phyloP scores from a whole-genome alignment of 305 asterid species.

The Solanum hybrid region DNA sequence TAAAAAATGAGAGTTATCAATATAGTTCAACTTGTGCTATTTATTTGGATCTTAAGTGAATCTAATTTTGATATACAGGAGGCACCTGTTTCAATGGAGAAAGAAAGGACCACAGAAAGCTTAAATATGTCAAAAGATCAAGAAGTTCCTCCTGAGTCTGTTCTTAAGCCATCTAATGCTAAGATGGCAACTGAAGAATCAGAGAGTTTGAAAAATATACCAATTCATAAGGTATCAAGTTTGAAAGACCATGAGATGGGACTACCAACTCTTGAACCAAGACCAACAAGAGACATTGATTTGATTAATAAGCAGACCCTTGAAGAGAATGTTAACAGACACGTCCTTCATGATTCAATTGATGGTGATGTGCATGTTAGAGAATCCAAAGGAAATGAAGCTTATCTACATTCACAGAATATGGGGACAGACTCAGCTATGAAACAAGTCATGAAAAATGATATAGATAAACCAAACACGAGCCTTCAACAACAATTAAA shows the following conservation, averaged over 20 bases:
- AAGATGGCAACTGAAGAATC: slow-evolving; percentile 3
- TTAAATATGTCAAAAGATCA: slow-evolving; percentile 26
- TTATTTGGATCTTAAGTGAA: neutral
- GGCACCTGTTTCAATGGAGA: slow-evolving; percentile 17
- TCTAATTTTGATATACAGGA: slow-evolving; percentile 31
- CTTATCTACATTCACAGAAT: slow-evolving; percentile 21
- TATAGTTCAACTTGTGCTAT: neutral
- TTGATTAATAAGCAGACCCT: slow-evolving; percentile 16
- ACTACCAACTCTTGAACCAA: slow-evolving; percentile 19
- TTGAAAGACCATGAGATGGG: slow-evolving; percentile 2
- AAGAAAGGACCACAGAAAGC: slow-evolving; percentile 16
- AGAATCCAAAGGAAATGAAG: slow-evolving; percentile 21
- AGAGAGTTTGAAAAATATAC: neutral
- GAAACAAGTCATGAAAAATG: slow-evolving; percentile 18
- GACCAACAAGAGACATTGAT: slow-evolving; percentile 21
- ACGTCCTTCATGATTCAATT: slow-evolving; percentile 18
- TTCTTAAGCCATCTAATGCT: slow-evolving; percentile 10
- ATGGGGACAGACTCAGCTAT: slow-evolving; percentile 12
- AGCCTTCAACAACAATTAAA: slow-evolving; percentile 19
- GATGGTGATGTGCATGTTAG: slow-evolving; percentile 15
- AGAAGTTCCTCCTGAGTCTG: slow-evolving; percentile 36
- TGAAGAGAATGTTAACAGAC: slow-evolving; percentile 10
- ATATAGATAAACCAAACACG: slow-evolving; percentile 15
- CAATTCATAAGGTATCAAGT: slow-evolving; percentile 8
- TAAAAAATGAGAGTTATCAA: neutral